phyloP scores from a whole-genome alignment of 2,329 filamentous ascomycete genomes.

The Ilyonectria sp. region DNA sequence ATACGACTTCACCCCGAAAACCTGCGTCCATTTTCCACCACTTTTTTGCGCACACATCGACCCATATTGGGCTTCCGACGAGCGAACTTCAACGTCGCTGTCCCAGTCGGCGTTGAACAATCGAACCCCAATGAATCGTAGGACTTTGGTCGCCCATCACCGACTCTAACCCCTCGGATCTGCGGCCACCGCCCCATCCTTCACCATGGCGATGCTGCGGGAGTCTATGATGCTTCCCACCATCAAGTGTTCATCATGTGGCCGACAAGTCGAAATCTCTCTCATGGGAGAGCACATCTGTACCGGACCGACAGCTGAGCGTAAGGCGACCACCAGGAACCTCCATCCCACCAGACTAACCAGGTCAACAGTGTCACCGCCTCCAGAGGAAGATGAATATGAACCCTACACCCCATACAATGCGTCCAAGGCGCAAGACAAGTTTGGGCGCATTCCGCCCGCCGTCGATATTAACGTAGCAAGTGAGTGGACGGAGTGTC shows the following conservation, averaged over 20 bases:
- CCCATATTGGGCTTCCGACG: constrained; percentile 5
- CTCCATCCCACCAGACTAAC: constrained; percentile 24
- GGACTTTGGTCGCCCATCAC: constrained; percentile 16
- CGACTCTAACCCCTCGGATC: constrained; percentile 20
- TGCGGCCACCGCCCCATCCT: constrained; percentile 12
- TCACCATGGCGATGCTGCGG: constrained; percentile 66
- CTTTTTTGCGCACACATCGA: constrained; percentile 17
- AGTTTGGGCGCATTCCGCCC: constrained; percentile 60
- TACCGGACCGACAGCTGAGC: constrained; percentile 63
- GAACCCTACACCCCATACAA: constrained; percentile 49
- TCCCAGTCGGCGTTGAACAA: constrained; percentile 18
- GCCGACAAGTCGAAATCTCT: constrained; percentile 84
- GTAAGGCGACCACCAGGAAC: constrained; percentile 52
- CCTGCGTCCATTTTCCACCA: constrained; percentile 17
- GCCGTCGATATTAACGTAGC: constrained; percentile 67
- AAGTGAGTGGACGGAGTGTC: constrained; percentile 57
- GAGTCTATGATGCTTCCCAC: constrained; percentile 82
- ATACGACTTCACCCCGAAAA: constrained; percentile 28
- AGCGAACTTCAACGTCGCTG: constrained; percentile 7
- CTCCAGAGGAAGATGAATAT: constrained; percentile 50
- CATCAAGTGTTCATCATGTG: constrained; percentile 90
- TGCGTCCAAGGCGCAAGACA: constrained; percentile 50
- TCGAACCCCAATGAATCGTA: constrained; percentile 29
- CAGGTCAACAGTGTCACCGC: constrained; percentile 55
- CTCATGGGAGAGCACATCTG: constrained; percentile 91